Evolutionary conservation across 2,329 filamentous ascomycete genomes (phyloP).

Genomic region (Didymella pinodella): DNA sequence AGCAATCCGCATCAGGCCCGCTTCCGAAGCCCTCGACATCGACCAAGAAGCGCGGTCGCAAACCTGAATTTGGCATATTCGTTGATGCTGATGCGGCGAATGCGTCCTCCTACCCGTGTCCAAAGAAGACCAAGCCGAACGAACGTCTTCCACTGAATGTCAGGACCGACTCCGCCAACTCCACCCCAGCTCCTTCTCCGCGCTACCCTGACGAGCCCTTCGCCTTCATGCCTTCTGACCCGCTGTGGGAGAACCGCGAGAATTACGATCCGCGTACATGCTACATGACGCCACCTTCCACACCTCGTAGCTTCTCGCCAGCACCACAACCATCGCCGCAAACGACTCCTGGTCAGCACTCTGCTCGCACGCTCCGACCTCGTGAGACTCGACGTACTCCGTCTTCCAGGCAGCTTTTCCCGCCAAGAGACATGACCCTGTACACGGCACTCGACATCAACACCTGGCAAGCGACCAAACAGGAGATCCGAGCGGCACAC

Average conservation of each 20-base stretch:
- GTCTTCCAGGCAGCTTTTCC: neutral
- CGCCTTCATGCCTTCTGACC: constrained; percentile 19
- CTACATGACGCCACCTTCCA: constrained; percentile 14
- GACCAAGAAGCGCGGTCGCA: constrained; percentile 24
- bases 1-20: neutral
- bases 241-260: constrained; percentile 29
- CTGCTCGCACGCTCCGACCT: neutral
- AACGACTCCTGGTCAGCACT: constrained; percentile 2
- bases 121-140: constrained; percentile 21
- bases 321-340: constrained; percentile 7
- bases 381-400: neutral
- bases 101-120: neutral
- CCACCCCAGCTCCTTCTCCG: constrained; percentile 23
- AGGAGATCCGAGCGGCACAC: constrained; percentile 31
- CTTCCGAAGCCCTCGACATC: neutral
- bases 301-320: neutral
- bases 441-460: constrained; percentile 31
- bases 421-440: constrained; percentile 25
- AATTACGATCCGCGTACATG: constrained; percentile 23
- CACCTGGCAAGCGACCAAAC: constrained; percentile 21
- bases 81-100: constrained; percentile 13
- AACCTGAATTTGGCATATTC: constrained; percentile 26
- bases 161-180: constrained; percentile 17
- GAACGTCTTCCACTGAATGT: constrained; percentile 21
- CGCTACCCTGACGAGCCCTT: constrained; percentile 23